Evolutionary conservation across 2,329 filamentous ascomycete genomes (phyloP).

Genomic region (Paramyrothecium roridum): DNA sequence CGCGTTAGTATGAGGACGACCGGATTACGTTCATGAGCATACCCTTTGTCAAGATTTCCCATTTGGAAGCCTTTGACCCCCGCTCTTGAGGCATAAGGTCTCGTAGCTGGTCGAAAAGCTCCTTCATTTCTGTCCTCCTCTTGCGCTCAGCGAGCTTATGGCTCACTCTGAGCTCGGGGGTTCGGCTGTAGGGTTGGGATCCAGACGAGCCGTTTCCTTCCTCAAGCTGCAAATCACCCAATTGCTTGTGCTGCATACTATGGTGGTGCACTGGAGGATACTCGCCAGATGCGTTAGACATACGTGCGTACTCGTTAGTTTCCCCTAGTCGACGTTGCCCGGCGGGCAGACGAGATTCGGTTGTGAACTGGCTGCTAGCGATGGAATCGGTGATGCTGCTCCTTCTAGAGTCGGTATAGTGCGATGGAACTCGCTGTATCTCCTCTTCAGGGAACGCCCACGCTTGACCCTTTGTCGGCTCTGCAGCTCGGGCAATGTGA

Average conservation of each 20-base stretch:
- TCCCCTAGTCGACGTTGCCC: conserved; percentile 74
- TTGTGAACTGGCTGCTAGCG: conserved; percentile 75
- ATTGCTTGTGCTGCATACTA: conserved; percentile 69
- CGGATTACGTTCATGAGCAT: conserved; percentile 20
- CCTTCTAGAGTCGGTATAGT: conserved; percentile 63
- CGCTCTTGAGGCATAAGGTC: conserved; percentile 77
- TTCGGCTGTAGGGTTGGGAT: conserved; percentile 76
- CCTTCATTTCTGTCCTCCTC: conserved; percentile 83
- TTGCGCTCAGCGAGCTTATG: conserved; percentile 85
- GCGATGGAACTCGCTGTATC: conserved; percentile 48
- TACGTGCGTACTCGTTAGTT: conserved; percentile 43
- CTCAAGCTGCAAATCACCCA: conserved; percentile 63
- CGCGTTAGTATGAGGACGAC: conserved; percentile 7
- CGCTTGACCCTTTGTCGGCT: conserved; percentile 77
- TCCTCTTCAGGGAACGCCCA: conserved; percentile 81
- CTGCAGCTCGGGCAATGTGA: conserved; percentile 67
- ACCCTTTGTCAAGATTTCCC: conserved; percentile 88
- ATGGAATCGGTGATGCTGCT: conserved; percentile 76
- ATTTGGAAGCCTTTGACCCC: conserved; percentile 83
- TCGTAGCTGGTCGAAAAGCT: conserved; percentile 76
- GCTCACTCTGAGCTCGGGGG: conserved; percentile 76
- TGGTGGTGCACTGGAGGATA: conserved; percentile 68
- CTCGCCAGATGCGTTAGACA: conserved; percentile 50
- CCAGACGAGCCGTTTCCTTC: conserved; percentile 48
- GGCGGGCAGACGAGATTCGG: conserved; percentile 67